phyloP scores from a whole-genome alignment of 768 basidiomycete genomes.

The Royoungia palumana region DNA sequence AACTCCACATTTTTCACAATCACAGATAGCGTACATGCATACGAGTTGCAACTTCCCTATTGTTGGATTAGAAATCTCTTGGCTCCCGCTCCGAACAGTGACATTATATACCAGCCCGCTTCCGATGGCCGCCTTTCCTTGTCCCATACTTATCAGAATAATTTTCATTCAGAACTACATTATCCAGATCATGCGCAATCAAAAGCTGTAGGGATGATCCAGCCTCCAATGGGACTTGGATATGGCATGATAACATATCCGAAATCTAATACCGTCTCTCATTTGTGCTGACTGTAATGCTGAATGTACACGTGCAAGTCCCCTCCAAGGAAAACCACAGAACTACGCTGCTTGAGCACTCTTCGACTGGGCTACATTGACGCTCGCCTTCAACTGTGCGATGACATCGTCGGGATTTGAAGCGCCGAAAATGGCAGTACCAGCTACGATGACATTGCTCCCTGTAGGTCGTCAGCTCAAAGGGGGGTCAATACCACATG shows the following conservation, averaged over 20 bases:
- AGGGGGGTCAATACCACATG: not conserved
- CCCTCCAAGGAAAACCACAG: not conserved
- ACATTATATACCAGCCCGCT: constrained; percentile 27
- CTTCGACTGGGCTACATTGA: constrained; percentile 64
- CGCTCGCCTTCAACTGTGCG: constrained; percentile 59
- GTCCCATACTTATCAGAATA: constrained; percentile 20
- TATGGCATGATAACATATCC: constrained; percentile 25
- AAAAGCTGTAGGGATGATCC: constrained; percentile 10
- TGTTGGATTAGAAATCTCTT: constrained; percentile 31
- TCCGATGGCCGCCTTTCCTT: constrained; percentile 25
- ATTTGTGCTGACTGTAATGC: not conserved
- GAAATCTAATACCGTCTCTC: constrained; percentile 24
- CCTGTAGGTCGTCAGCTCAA: constrained; percentile 45
- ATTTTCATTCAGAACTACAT: constrained; percentile 19
- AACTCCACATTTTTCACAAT: constrained; percentile 22
- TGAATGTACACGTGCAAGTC: not conserved
- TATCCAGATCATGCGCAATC: constrained; percentile 13
- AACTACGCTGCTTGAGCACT: constrained; percentile 17
- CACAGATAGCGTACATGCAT: constrained; percentile 27
- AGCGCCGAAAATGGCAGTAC: constrained; percentile 90
- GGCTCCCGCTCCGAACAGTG: constrained; percentile 25
- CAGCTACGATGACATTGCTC: constrained; percentile 97
- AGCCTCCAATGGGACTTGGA: constrained; percentile 15
- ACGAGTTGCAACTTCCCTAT: constrained; percentile 26
- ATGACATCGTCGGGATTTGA: constrained; percentile 80